Conservation (phyloP, 192 early-diverging fungal species). For the Chytriomyces confervae region DNA sequence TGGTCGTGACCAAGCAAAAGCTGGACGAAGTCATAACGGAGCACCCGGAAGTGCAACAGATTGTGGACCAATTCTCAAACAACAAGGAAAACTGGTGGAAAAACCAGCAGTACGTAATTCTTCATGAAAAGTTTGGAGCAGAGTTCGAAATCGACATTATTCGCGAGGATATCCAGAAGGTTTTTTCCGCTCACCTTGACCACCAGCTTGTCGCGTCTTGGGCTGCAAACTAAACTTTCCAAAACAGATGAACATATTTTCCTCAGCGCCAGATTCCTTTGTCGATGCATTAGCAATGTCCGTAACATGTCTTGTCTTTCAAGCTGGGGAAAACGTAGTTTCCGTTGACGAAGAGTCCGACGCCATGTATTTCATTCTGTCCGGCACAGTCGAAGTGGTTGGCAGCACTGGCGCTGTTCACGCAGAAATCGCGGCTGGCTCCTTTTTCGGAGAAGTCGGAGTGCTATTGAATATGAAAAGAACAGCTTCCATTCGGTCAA, state of each 20-base stretch:
- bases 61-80: conserved; percentile 16
- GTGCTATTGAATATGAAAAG: conserved; percentile 51
- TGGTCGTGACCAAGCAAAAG: conserved; percentile 48
- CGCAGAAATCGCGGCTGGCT: conserved; percentile 49
- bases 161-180: conserved; percentile 48
- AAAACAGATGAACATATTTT: conserved; percentile 47
- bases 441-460: conserved; percentile 62
- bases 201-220: conserved; percentile 1
- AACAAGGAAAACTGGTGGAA: conserved; percentile 37
- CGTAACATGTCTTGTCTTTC: conserved; percentile 35
- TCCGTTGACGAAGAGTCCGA: conserved; percentile 48
- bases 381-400: conserved; percentile 49
- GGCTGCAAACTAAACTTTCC: conserved; percentile 19
- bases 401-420: conserved; percentile 40
- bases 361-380: conserved; percentile 52
- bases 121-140: conserved; percentile 44
- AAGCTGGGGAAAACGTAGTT: conserved; percentile 36
- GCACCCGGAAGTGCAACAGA: conserved; percentile 27
- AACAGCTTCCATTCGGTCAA: conserved; percentile 52
- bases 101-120: conserved; percentile 18
- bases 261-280: conserved; percentile 40
- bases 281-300: conserved; percentile 40
- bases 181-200: conserved; percentile 3
- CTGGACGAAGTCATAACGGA: conserved; percentile 32
- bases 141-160: conserved; percentile 51